These are phyloP conservation scores for Metschnikowia lunata DNA, from an alignment of 805 yeast genomes.

Conservation along the genomic window DNA sequence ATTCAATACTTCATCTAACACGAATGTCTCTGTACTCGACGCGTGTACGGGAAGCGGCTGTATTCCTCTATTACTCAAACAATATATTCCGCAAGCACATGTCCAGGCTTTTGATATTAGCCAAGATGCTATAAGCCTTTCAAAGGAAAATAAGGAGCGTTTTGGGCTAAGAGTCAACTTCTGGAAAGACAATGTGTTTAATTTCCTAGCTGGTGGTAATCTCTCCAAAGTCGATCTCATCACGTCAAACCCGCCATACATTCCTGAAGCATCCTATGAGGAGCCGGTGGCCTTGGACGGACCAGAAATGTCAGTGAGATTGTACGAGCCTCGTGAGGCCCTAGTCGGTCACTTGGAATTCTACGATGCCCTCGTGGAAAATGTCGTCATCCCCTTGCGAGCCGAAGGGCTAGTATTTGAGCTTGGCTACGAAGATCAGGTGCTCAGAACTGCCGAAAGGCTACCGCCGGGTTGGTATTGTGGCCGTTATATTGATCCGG, in stretches of 20 bases:
- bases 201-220: background rate
- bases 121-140: constrained; percentile 45
- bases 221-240: constrained; percentile 45
- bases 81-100: constrained; percentile 15
- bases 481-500: constrained; percentile 48
- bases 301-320: constrained; percentile 60
- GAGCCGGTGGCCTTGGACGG: constrained; percentile 31
- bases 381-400: constrained; percentile 36
- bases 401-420: constrained; percentile 71
- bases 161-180: constrained; percentile 9
- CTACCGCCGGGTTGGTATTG: constrained; percentile 43
- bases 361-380: constrained; percentile 51
- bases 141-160: constrained; percentile 39
- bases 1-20: background rate
- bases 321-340: constrained; percentile 75
- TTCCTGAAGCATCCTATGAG: constrained; percentile 45
- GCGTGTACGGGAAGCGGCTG: constrained; percentile 53
- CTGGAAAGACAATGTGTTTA: constrained; percentile 9
- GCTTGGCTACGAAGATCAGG: constrained; percentile 63
- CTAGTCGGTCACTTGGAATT: constrained; percentile 75
- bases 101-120: constrained; percentile 58
- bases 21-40: constrained; percentile 9
- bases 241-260: constrained; percentile 90
- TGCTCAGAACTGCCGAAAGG: constrained; percentile 30
- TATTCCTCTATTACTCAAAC: constrained; percentile 52